phyloP scores from a whole-genome alignment of 441 rosid genomes.

The Raphanus hybrid region DNA sequence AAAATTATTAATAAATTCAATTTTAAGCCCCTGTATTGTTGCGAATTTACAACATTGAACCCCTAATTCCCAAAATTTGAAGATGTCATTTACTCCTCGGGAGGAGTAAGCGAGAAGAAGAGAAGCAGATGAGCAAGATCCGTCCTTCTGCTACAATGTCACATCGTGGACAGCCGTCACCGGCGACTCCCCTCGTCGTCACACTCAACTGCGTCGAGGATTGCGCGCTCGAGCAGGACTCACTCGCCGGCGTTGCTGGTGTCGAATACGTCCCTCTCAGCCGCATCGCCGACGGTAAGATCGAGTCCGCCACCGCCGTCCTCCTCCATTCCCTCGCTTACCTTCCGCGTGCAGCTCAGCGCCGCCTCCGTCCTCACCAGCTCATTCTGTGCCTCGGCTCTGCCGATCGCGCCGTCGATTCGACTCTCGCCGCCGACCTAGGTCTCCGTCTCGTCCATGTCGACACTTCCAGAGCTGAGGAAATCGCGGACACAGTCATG shows the following conservation, averaged over 20 bases:
- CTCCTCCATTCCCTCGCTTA: conserved; percentile 92
- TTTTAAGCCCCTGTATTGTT: conserved; percentile 22
- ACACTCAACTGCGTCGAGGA: conserved; percentile 95
- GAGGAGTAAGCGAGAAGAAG: conserved; percentile 28
- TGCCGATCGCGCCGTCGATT: conserved; percentile 86
- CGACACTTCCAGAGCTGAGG: conserved; percentile 89
- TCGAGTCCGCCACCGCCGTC: conserved; percentile 88
- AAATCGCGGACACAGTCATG: conserved; percentile 97
- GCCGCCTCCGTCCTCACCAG: conserved; percentile 93
- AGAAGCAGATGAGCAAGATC: conserved; percentile 39
- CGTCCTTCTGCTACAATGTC: conserved; percentile 71
- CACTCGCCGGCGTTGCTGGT: conserved; percentile 77
- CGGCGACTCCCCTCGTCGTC: conserved; percentile 66
- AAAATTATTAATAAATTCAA: neutral
- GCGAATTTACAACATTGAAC: conserved; percentile 50
- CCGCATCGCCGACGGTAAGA: conserved; percentile 83
- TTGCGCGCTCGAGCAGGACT: conserved; percentile 77
- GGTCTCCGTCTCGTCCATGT: conserved; percentile 93
- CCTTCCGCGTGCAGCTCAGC: conserved; percentile 99
- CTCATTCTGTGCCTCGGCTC: conserved; percentile 94
- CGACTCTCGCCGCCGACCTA: conserved; percentile 86
- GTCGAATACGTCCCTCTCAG: conserved; percentile 94
- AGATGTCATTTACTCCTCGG: conserved; percentile 27
- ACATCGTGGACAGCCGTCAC: conserved; percentile 53
- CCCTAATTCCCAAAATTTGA: conserved; percentile 38